A percentile compares a stretch with the other conserved stretches of the same genome.
Conservation (phyloP, 73 alveolate genomes). For the Tetrahymena borealis region DNA sequence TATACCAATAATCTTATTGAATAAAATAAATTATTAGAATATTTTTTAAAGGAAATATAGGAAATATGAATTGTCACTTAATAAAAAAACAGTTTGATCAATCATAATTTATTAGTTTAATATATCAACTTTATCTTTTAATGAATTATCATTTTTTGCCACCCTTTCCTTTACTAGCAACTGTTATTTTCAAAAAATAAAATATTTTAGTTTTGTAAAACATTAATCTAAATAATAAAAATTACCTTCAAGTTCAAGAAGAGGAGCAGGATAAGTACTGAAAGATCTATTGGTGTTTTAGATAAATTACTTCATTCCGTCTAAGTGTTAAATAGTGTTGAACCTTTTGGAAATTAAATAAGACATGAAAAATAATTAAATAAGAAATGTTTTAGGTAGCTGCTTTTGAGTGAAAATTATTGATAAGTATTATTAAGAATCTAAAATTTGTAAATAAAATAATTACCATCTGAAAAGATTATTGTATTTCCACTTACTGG, state of each 20-base stretch:
- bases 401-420: too few species aligned
- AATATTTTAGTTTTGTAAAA: neutral
- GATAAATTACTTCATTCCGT: neutral
- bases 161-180: neutral
- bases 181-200: neutral
- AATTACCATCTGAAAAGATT: conserved; percentile 39
- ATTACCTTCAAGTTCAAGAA: neutral
- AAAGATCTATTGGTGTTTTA: neutral
- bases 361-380: neutral
- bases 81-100: neutral
- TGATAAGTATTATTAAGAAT: too few species aligned
- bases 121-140: neutral
- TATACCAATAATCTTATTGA: too few species aligned
- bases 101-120: neutral
- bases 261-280: neutral
- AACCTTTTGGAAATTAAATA: neutral
- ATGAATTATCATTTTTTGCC: neutral
- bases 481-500: neutral
- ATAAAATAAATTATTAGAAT: too few species aligned
- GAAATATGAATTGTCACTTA: too few species aligned
- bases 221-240: neutral
- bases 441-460: conserved; percentile 8
- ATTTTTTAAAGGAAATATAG: too few species aligned
- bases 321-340: neutral
- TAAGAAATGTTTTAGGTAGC: neutral